phyloP scores from a whole-genome alignment of 257 asterid species.

The Capsicum rhomboideum region DNA sequence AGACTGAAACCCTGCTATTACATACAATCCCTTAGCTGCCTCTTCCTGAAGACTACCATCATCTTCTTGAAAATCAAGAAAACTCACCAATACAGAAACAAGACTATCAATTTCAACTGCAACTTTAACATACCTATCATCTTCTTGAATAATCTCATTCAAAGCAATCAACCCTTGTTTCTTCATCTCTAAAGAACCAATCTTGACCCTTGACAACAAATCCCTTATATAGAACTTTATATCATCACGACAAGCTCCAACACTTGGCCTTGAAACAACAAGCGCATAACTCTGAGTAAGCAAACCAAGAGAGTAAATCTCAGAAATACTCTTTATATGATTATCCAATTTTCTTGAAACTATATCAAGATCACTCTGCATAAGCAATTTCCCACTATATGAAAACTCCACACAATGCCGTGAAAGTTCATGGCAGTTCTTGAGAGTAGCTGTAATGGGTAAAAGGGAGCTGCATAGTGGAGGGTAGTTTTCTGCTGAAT shows the following conservation, averaged over 20 bases:
- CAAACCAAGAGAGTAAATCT: constrained; percentile 61
- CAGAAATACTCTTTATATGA: constrained; percentile 39
- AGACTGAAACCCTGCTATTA: constrained; percentile 39
- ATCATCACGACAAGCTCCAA: constrained; percentile 68
- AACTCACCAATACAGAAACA: constrained; percentile 28
- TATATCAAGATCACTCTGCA: constrained; percentile 86
- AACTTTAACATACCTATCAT: constrained; percentile 53
- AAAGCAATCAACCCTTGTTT: constrained; percentile 51
- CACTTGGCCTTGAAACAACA: constrained; percentile 58
- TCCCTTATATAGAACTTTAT: constrained; percentile 56
- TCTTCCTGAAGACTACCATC: constrained; percentile 44
- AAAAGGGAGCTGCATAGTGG: constrained; percentile 40
- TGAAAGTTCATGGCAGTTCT: constrained; percentile 41
- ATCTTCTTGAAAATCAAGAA: constrained; percentile 54
- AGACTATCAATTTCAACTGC: constrained; percentile 54
- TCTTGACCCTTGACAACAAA: constrained; percentile 57
- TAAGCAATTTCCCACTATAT: constrained; percentile 72
- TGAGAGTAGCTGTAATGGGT: constrained; percentile 39
- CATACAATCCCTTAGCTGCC: constrained; percentile 45
- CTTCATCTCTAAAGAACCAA: constrained; percentile 75
- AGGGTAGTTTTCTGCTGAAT: constrained; percentile 28
- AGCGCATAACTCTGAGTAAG: constrained; percentile 57
- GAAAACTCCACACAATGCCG: constrained; percentile 43
- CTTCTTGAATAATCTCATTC: constrained; percentile 53
- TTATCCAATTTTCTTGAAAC: constrained; percentile 39